Evolutionary conservation across 352 stramenopile species (phyloP).

Genomic region (Phytophthora sp.): DNA sequence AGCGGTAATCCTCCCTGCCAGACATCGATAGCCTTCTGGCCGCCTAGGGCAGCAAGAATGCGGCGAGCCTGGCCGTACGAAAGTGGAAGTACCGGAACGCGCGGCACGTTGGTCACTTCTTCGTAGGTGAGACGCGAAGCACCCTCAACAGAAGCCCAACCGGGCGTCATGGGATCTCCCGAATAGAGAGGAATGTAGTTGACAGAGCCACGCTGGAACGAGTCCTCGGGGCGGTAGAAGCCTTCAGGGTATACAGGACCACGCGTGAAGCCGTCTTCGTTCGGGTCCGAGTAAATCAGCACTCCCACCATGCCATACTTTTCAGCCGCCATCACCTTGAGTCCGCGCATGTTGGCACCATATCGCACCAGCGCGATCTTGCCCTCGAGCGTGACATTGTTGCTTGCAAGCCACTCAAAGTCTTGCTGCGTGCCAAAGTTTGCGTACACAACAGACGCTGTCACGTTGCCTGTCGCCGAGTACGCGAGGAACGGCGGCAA

Average conservation of each 20-base stretch:
- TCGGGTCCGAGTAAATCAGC: conserved; percentile 78
- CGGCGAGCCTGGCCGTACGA: conserved; percentile 76
- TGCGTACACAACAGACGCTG: conserved; percentile 73
- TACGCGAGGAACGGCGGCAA: conserved; percentile 82
- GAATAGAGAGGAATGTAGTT: conserved; percentile 71
- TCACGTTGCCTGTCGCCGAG: conserved; percentile 65
- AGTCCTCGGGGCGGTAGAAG: conserved; percentile 37
- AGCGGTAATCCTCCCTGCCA: conserved; percentile 69
- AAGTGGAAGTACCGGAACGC: conserved; percentile 44
- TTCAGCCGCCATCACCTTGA: conserved; percentile 76
- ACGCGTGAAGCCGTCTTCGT: conserved; percentile 60
- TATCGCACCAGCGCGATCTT: conserved; percentile 78
- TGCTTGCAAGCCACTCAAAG: conserved; percentile 25
- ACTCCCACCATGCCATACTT: conserved; percentile 48
- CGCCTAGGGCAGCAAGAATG: conserved; percentile 66
- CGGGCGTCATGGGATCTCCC: conserved; percentile 68
- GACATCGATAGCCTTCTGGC: conserved; percentile 43
- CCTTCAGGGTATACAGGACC: conserved; percentile 44
- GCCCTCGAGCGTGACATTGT: conserved; percentile 52
- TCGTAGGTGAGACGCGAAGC: conserved; percentile 39
- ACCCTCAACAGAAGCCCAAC: conserved; percentile 40
- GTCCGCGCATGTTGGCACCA: conserved; percentile 48
- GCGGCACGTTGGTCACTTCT: conserved; percentile 39
- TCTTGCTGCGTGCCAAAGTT: conserved; percentile 82
- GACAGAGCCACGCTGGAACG: conserved; percentile 83